Evolutionary conservation across 352 stramenopile species (phyloP), one percentile per base, ranked within the genome.

Genomic region (Blastocystis sp.): DNA sequence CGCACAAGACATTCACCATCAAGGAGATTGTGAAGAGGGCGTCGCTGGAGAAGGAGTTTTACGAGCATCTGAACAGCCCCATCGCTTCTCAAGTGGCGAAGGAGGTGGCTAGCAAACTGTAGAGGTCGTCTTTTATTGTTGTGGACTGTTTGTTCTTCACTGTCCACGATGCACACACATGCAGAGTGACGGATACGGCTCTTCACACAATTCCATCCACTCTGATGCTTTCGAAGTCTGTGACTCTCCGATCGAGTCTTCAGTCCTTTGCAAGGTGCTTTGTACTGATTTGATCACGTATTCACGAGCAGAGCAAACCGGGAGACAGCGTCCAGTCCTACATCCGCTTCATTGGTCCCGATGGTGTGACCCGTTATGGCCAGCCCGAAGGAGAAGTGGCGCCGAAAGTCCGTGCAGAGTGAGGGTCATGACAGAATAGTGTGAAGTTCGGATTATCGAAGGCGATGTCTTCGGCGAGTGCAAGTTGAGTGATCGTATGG

Each of bases 381-480:
- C 78, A 88, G 43, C 78, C 78, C 17, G 78, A 88, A 76, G 61
- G 40, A 62, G 78, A 34, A 48, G 61, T 70, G n/a, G 79, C 45
- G 61, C 43, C 59, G 0, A 79, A 88, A 88, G 64, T 88, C 3
- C 34, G 14, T 14, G 21, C 5, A 41, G 2, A 2, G 9, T 78
- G 3, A 76, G 1, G 3, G 23, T 40, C 0, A 61, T 53, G 45
- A 34, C 17, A 77, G 23, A 52, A 34, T 88, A 88, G 78, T 62
- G 61, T 40, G 67, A 88, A 23, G 78, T 79, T 14, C 78, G 78
- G 10, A n/a, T 88, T 19, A 88, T 88, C 43, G 78, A 88, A 88
- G 78, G 78, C 38, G 78, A 88, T 60, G 14, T 88, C 4, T 88
- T 88, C 14, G 67, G 67, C 61, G 59, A 77, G 7, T 79, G 64